Evolutionary conservation across 2,329 filamentous ascomycete species (phyloP), one percentile per base, ranked within the genome.

Genomic region (Neodidymelliopsis sp.): DNA sequence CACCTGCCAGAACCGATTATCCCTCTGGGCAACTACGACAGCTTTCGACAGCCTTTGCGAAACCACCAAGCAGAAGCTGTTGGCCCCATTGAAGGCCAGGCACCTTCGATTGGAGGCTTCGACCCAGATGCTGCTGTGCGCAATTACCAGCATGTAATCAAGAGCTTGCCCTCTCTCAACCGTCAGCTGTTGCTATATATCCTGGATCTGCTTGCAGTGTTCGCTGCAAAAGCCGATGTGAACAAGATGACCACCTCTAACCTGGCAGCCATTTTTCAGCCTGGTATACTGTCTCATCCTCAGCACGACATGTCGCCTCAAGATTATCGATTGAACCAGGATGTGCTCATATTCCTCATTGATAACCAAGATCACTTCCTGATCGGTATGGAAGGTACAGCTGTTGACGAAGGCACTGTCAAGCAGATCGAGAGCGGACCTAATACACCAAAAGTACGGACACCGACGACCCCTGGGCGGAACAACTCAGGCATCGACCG

Each of bases 361-460:
- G 92, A 97, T 69, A 96, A 99, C 65, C 94, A 99, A 72, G 94
- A 99, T 67, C 90, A 96, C 73, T 99, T 99, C 79, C 79, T 99
- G 58, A 95, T 99, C 57, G 94, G 94, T 45, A 99, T 99, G 94
- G 90, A 91, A 69, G 94, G 94, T 33, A 97, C 92, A n/a, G 92
- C 86, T n/a, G 90, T 92, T n/a, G 92, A 97, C 68, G 90, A 95
- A 68, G 86, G 84, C 53, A 86, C 84, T 6, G 79, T 85, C 38
- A 82, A 84, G 63, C 84, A 86, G 53, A 79, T 86, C 27, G 86
- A 92, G 66, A 90, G 89, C 47, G 88, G 88, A 3, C 82, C 84
- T 4, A 77, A 79, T 22, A 59, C 77, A 71, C 83, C 56, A 75
- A 81, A 49, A 77, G 75, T 70, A 61, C 81, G 71, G 51, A 76